Evolutionary conservation across 1,284 basidiomycete genomes (phyloP).

Genomic region (Gymnopus androsaceus): DNA sequence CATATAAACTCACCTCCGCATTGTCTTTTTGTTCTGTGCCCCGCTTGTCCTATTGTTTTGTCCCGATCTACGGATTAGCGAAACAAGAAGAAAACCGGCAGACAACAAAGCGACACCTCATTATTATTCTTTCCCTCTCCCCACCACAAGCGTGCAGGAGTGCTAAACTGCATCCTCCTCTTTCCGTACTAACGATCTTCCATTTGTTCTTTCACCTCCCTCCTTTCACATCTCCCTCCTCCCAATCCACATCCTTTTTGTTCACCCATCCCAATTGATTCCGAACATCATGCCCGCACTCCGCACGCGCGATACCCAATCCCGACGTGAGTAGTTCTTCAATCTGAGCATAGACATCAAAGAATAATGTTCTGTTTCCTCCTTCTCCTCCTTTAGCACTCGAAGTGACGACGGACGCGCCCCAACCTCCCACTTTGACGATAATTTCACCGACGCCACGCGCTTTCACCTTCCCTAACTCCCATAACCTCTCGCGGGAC

Average conservation of each 20-base stretch:
- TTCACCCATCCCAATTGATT: constrained; percentile 29
- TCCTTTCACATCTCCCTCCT: constrained; percentile 23
- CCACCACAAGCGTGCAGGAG: constrained; percentile 26
- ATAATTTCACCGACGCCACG: constrained; percentile 78
- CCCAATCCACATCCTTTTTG: constrained; percentile 30
- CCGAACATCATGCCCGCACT: constrained; percentile 64
- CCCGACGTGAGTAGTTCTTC: constrained; percentile 52
- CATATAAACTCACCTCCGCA: constrained; percentile 60
- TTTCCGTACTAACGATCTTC: constrained; percentile 18
- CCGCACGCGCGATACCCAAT: constrained; percentile 70
- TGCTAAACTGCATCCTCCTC: constrained; percentile 29
- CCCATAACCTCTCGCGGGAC: constrained; percentile 48
- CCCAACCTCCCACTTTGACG: constrained; percentile 57
- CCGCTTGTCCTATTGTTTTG: constrained; percentile 58
- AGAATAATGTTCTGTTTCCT: constrained; percentile 16
- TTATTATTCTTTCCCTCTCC: constrained; percentile 40
- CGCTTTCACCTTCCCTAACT: constrained; percentile 67
- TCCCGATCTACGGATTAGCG: constrained; percentile 34
- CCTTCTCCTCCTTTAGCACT: constrained; percentile 53
- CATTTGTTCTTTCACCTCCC: constrained; percentile 29
- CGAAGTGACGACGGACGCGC: constrained; percentile 70
- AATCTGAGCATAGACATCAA: constrained; percentile 13
- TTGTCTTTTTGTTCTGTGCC: constrained; percentile 64
- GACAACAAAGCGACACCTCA: constrained; percentile 43
- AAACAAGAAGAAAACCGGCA: constrained; percentile 48